Base-by-base conservation (phyloP, 257 asterid genomes). In the Coffea eugenioides region DNA sequence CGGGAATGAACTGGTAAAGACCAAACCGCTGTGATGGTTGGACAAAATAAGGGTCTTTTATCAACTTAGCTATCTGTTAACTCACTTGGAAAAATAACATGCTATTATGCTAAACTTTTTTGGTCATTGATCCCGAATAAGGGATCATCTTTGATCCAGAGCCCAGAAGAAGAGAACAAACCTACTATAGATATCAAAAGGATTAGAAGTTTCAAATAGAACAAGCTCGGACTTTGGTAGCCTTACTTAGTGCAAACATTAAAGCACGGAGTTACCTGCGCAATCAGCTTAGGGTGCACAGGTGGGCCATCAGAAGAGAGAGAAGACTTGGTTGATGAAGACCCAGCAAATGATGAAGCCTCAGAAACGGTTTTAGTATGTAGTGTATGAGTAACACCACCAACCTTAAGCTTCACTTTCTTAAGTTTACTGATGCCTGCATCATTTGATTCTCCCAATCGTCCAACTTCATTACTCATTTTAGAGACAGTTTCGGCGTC, bases 381-480 rank as follows among this genome's bases (percentile, higher is more conserved):
- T 83, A 93, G 86, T 48, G 94, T 90, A 79, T 83, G 92, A 8
- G 95, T 89, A 76, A 91, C 94, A 85, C 96, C 94, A 43, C 98
- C 98, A 78, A 93, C 91, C 87, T 93, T 93, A 81, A 93, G 98
- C 83, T 86, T 91, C 21, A 93, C 90, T 85, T 81, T 90, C 85
- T 79, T 91, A 71, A 90, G 76, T 88, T 85, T 91, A 71, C 77
- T 90, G 27, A 77, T 9, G 34, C 65, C 75, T 75, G 70, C 66
- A 59, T 75, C 86, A 78, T 70, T 66, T 69, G 80, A 65, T 64
- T 81, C 87, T 52, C 85, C 88, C 62, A 80, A 61, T 54, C 68
- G 62, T 41, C 83, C 84, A 62, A 62, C 83, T 75, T 83, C 89
- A 12, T 80, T 89, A 77, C 78, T 71, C 61, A 68, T 80, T 71